phyloP scores from a whole-genome alignment of 345 rosid genomes.

The Gossypium sturtianum region DNA sequence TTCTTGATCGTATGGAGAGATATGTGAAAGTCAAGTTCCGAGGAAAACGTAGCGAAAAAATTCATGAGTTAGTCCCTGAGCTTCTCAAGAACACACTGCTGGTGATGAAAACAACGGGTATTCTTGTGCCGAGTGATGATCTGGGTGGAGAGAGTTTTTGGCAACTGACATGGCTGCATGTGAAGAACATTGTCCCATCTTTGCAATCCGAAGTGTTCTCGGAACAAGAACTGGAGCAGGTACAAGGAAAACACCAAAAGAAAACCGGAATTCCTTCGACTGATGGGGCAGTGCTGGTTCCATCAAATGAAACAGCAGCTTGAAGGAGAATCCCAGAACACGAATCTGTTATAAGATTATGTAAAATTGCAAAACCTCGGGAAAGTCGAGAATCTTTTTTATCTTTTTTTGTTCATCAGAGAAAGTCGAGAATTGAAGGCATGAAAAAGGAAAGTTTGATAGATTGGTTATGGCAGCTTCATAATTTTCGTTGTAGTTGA shows the following conservation, averaged over 20 bases:
- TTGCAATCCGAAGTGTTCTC: constrained; percentile 56
- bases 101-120: constrained; percentile 59
- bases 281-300: constrained; percentile 16
- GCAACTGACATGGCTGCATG: constrained; percentile 70
- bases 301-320: constrained; percentile 21
- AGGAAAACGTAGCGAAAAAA: constrained; percentile 50
- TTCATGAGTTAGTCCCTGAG: constrained; percentile 59
- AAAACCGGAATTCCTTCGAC: constrained; percentile 18
- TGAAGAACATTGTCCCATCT: constrained; percentile 48
- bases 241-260: constrained; percentile 35
- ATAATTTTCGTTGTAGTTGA: not conserved
- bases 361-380: constrained; percentile 1
- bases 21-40: constrained; percentile 53
- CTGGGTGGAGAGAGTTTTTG: constrained; percentile 70
- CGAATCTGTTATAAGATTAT: not conserved
- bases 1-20: constrained; percentile 52
- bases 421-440: not conserved
- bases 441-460: not conserved
- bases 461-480: not conserved
- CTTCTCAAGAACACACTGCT: constrained; percentile 62
- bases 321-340: not conserved
- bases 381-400: not conserved
- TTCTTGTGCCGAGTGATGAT: constrained; percentile 49
- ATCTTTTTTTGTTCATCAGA: too few relatives aligned
- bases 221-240: constrained; percentile 40